A percentile compares a stretch with the other conserved stretches of the same genome.
Conservation (phyloP, 441 rosid genomes). For the Biscutella laevigata region DNA sequence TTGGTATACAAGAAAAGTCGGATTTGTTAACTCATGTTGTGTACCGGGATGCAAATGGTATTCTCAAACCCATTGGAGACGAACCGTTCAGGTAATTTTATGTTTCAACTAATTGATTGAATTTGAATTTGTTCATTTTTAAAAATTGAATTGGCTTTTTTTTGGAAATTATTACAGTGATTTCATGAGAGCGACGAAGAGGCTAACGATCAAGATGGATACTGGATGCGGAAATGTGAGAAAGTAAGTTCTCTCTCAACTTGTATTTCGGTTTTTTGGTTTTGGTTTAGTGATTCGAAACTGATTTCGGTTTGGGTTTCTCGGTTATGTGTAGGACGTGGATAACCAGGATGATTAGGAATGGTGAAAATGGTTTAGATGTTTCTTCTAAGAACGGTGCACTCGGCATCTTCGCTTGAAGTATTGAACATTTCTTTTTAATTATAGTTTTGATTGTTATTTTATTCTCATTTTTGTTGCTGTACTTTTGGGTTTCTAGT, state of each 20-base stretch:
- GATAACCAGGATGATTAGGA: constrained; percentile 51
- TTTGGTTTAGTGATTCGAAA: not conserved
- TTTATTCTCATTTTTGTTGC: too few relatives aligned
- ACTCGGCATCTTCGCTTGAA: constrained; percentile 58
- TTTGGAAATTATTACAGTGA: constrained; percentile 43
- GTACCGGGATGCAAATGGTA: constrained; percentile 56
- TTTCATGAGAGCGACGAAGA: constrained; percentile 53
- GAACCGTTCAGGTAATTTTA: constrained; percentile 74
- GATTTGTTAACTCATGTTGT: constrained; percentile 50
- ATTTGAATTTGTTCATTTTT: not conserved
- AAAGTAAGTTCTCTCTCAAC: constrained; percentile 43
- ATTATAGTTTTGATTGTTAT: too few relatives aligned
- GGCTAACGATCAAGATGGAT: constrained; percentile 61
- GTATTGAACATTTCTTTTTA: too few relatives aligned
- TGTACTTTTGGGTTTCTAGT: too few relatives aligned
- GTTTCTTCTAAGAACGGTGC: constrained; percentile 66
- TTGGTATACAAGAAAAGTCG: constrained; percentile 58
- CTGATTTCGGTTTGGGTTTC: not conserved
- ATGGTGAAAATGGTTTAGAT: constrained; percentile 50
- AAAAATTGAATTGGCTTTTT: not conserved
- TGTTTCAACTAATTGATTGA: not conserved
- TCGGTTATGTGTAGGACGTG: constrained; percentile 48
- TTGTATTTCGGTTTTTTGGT: not conserved
- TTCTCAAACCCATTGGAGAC: constrained; percentile 52
- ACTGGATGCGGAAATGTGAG: constrained; percentile 35